phyloP scores from a whole-genome alignment of 2,329 filamentous ascomycete species.

The Grosmannia penicillata region DNA sequence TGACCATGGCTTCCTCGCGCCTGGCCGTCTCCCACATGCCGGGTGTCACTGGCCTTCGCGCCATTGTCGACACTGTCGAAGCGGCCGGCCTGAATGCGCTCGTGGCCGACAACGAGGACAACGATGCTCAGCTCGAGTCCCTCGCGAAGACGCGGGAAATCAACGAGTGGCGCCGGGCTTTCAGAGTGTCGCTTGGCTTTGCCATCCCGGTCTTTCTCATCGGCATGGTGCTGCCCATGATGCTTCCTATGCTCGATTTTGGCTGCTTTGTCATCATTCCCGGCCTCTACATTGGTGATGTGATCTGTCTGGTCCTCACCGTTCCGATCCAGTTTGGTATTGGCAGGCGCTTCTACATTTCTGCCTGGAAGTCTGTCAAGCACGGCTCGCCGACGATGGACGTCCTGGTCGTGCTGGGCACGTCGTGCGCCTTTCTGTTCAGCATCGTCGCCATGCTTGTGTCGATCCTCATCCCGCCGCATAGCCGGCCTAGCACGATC shows the following conservation, averaged over 20 bases:
- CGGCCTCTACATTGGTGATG: constrained; percentile 77
- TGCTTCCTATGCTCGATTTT: constrained; percentile 59
- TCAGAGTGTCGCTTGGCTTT: constrained; percentile 63
- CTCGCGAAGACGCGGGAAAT: constrained; percentile 94
- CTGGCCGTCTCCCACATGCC: constrained; percentile 62
- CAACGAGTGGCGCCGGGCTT: constrained; percentile 76
- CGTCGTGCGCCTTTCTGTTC: constrained; percentile 92
- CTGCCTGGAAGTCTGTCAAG: constrained; percentile 83
- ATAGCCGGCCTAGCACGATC: constrained; percentile 70
- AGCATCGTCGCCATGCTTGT: constrained; percentile 78
- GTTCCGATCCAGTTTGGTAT: constrained; percentile 94
- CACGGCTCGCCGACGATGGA: constrained; percentile 95
- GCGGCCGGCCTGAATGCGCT: constrained; percentile 75
- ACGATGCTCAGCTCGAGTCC: constrained; percentile 90
- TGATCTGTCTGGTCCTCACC: constrained; percentile 71
- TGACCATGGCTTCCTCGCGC: constrained; percentile 61
- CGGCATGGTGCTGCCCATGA: constrained; percentile 91
- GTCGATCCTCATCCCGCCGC: constrained; percentile 59
- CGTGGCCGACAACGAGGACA: constrained; percentile 83
- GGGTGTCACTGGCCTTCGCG: constrained; percentile 59
- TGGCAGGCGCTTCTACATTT: constrained; percentile 83
- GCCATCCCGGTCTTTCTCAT: constrained; percentile 83
- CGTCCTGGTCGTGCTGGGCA: constrained; percentile 84
- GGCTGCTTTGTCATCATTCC: constrained; percentile 50
- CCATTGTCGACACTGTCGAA: constrained; percentile 71